Evolutionary conservation across 2,329 filamentous ascomycete genomes (phyloP).

Genomic region (Macrophomina pseudophaseolina): DNA sequence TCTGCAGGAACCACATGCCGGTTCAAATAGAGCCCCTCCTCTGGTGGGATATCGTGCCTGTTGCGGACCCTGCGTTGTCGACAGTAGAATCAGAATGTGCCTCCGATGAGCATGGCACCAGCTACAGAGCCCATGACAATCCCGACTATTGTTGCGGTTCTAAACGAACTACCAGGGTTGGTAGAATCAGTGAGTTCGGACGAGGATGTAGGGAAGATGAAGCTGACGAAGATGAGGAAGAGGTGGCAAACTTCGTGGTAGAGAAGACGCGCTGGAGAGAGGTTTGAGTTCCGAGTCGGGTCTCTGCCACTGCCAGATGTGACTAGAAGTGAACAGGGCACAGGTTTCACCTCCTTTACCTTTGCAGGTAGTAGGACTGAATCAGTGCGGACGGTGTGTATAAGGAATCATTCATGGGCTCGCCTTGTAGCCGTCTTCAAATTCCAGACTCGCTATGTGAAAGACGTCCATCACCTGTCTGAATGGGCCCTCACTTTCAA

Average conservation of each 20-base stretch:
- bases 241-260: not conserved
- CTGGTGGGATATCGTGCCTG: not conserved
- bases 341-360: not conserved
- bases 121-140: not conserved
- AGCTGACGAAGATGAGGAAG: not conserved
- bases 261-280: conserved; percentile 8
- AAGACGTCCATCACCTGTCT: conserved; percentile 7
- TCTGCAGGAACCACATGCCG: not conserved
- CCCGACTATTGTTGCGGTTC: not conserved
- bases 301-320: not conserved
- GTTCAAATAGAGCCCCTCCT: not conserved
- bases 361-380: not conserved
- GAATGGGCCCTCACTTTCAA: not conserved
- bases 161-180: not conserved
- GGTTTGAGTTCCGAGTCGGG: not conserved
- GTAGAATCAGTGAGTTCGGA: not conserved
- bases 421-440: conserved; percentile 3
- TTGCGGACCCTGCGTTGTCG: not conserved
- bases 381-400: conserved; percentile 4
- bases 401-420: not conserved
- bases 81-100: not conserved
- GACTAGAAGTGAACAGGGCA: not conserved
- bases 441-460: conserved; percentile 15
- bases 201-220: not conserved
- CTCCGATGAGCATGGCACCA: not conserved